These are phyloP conservation scores for Beverwykella pulmonaria DNA, from an alignment of 495 filamentous ascomycete species.

Conservation along the genomic window DNA sequence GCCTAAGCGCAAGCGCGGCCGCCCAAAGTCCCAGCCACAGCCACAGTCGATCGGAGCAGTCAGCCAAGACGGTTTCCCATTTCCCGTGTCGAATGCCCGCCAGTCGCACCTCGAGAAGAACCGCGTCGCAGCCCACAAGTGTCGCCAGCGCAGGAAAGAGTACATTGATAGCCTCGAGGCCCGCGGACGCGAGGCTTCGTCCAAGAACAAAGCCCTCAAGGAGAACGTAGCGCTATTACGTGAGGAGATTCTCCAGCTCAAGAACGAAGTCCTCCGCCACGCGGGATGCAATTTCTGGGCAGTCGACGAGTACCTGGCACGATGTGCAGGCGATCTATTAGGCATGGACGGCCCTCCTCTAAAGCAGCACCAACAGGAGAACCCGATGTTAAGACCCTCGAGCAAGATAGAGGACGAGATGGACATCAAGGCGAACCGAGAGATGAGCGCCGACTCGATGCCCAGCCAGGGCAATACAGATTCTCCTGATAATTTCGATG, in stretches of 20 bases:
- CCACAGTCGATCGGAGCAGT: conserved; percentile 5
- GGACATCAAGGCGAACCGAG: background rate
- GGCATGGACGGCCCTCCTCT: conserved; percentile 11
- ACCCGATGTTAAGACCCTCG: background rate
- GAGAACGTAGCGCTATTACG: conserved; percentile 44
- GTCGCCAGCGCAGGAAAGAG: conserved; percentile 83
- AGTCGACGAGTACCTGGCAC: conserved; percentile 30
- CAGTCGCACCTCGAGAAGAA: conserved; percentile 74
- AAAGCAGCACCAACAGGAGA: background rate
- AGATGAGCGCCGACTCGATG: background rate
- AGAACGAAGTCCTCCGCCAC: conserved; percentile 50
- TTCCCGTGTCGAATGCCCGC: conserved; percentile 31
- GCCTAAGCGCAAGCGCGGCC: conserved; percentile 30
- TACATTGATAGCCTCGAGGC: conserved; percentile 40
- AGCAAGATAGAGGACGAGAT: background rate
- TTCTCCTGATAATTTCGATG: background rate
- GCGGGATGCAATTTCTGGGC: conserved; percentile 47
- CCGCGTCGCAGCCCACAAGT: conserved; percentile 81
- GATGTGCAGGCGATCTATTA: conserved; percentile 51
- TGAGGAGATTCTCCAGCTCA: conserved; percentile 49
- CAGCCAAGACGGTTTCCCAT: conserved; percentile 20
- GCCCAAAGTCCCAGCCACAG: conserved; percentile 27
- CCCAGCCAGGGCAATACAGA: background rate
- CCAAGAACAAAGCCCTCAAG: conserved; percentile 33
- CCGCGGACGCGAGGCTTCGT: conserved; percentile 36